Conservation (phyloP, 192 early-diverging fungal species). For the Entomortierella beljakovae region DNA sequence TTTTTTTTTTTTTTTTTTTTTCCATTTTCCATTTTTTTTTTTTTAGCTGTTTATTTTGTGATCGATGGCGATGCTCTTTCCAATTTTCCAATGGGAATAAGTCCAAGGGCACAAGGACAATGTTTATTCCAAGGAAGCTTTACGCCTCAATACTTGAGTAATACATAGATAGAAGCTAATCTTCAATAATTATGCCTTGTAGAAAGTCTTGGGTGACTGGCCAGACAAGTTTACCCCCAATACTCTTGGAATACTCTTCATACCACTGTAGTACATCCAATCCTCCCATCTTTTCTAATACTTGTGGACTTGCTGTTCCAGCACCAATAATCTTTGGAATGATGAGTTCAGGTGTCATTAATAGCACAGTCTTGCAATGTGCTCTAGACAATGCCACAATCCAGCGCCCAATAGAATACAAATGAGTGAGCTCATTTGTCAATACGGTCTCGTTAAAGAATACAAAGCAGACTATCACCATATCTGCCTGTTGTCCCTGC, state of each 20-base stretch:
- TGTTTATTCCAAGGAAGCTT: too few relatives aligned
- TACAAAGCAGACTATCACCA: conserved; percentile 71
- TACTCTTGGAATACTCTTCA: conserved; percentile 20
- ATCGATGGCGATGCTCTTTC: too few relatives aligned
- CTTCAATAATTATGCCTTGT: background rate
- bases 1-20: conserved; percentile 5
- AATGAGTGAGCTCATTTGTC: conserved; percentile 38
- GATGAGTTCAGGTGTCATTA: conserved; percentile 43
- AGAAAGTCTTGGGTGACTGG: conserved; percentile 24
- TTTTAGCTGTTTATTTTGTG: background rate
- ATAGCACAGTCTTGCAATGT: conserved; percentile 51
- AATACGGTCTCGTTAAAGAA: conserved; percentile 48
- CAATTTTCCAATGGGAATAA: too few relatives aligned
- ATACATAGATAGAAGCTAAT: too few relatives aligned
- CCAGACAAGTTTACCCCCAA: conserved; percentile 32
- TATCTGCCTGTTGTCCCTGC: conserved; percentile 67
- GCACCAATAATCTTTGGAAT: conserved; percentile 31
- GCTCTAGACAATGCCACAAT: conserved; percentile 60
- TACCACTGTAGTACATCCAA: conserved; percentile 40
- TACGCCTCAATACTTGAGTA: too few relatives aligned
- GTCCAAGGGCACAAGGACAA: too few relatives aligned
- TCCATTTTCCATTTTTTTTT: background rate
- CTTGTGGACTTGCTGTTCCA: conserved; percentile 16
- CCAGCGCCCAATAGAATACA: conserved; percentile 61
- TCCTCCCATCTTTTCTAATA: conserved; percentile 29